Evolutionary conservation across 148 eudicot genomes (phyloP), one percentile per base, ranked within the genome.

Genomic region (Vaccinium vitisidaea): DNA sequence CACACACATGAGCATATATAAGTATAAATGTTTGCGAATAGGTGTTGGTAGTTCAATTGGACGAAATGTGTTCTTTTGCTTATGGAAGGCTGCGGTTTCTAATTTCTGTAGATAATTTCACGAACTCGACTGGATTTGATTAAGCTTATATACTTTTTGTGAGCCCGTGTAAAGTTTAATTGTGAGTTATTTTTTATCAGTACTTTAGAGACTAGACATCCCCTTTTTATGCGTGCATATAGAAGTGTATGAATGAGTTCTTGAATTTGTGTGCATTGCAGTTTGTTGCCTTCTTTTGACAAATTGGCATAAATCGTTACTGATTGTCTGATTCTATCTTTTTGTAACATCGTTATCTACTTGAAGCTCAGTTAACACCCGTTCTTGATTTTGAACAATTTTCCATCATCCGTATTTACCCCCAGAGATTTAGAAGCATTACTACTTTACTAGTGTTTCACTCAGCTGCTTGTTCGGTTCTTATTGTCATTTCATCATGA

Each of bases 381-480:
- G 0, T 43, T 43, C 46, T 43, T 43, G 46, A 55, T 14, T 55
- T 55, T 55, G 16, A 13, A 13, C 58, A 55, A 55, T 55, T 55
- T 67, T 10, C 73, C 5, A 11, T 3, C 3, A 10, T 75, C 19
- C 10, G 48, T 74, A 16, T 74, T 74, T 7, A 36, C n/a, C 49
- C 5, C 13, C 23, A 32, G 19, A 79, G 48, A 79, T 32, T n/a
- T 55, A 56, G 27, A 25, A 32, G 54, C 36, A 54, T 25, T 79
- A 27, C 67, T 49, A 55, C n/a, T n/a, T n/a, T n/a, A 39, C n/a
- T n/a, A n/a, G n/a, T n/a, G n/a, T n/a, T 53, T 77, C 81, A 19
- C 32, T 50, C 61, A 53, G 80, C 21, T 4, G 69, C 49, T 39
- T 32, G 67, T 80, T 79, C 55, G 81, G 63, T 79, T 79, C n/a